Evolutionary conservation across 192 early-diverging fungal genomes (phyloP), one percentile per base, ranked within the genome.

Genomic region (Coemansia sp.): DNA sequence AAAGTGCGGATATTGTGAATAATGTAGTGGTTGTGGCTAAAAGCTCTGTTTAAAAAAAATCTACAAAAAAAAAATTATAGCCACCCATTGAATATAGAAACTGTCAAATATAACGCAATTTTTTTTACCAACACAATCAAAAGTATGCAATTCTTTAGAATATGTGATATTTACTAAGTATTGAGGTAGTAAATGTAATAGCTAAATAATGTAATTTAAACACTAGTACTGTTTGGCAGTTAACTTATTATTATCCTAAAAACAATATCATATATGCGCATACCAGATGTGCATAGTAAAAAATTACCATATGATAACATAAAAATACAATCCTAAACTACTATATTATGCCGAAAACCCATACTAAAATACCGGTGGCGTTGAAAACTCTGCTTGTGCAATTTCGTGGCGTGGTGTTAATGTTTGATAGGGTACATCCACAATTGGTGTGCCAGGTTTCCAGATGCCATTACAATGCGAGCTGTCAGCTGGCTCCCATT

Each of bases 401-500:
- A 17, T 17, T 46, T 17, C 39, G 11, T 46, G 39, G 39, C 39
- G 39, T 17, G 39, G 11, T 0, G 39, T 14, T 17, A 46, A 46
- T 46, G 39, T 46, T 17, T 46, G 39, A 46, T 46, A 46, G 33
- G 33, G 27, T 27, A 27, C 27, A 2, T 27, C 68, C 22, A 58
- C 7, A 5, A 51, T 56, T 1, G 36, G 23, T 0, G 55, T 61
- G 20, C 61, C 42, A 11, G 69, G 66, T 17, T 25, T 65, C 79
- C 79, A 82, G 8, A 85, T 83, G 4, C 80, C 85, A 0, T 52
- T 64, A 36, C 85, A 87, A 27, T 80, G 50, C 1, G 65, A 72
- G 66, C 65, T 69, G 31, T 69, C 71, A 14, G 72, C 85, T 0
- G 75, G 61, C 1, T 23, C 53, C 85, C 85, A 87, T 1, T 66